These are phyloP conservation scores for Cyclotella sp. DNA, from an alignment of 108 stramenopile species.

Conservation along the genomic window DNA sequence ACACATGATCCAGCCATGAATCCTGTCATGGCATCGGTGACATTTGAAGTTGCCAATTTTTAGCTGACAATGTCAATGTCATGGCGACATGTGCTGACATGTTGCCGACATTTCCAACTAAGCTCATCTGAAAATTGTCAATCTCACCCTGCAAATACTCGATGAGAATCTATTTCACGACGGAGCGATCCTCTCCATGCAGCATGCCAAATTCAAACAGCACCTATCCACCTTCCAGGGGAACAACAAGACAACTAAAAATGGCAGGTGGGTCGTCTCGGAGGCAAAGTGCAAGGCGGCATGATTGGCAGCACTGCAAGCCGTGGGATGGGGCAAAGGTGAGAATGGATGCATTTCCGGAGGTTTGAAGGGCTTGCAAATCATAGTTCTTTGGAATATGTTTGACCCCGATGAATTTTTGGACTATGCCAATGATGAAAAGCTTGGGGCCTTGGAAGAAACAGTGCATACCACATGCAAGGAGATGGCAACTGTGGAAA, in stretches of 20 bases:
- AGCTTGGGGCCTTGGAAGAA: conserved; percentile 62
- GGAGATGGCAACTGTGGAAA: conserved; percentile 84
- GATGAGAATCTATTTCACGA: conserved; percentile 75
- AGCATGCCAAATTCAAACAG: conserved; percentile 77
- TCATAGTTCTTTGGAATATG: conserved; percentile 92
- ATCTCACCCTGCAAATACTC: conserved; percentile 89
- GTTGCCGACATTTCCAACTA: too few relatives aligned
- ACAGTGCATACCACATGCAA: conserved; percentile 68
- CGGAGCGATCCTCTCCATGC: conserved; percentile 52
- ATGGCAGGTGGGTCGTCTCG: conserved; percentile 46
- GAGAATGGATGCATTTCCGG: conserved; percentile 85
- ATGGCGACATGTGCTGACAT: too few relatives aligned
- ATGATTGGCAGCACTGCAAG: conserved; percentile 75
- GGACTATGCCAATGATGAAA: conserved; percentile 44
- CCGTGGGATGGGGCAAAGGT: conserved; percentile 85
- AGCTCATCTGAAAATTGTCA: conserved; percentile 92
- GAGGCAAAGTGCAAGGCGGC: conserved; percentile 82
- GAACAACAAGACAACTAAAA: conserved; percentile 8
- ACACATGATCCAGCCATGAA: too few relatives aligned
- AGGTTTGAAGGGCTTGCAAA: conserved; percentile 90
- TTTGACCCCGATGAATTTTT: conserved; percentile 68
- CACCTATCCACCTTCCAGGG: conserved; percentile 47
- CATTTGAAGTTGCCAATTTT: too few relatives aligned
- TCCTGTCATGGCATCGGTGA: too few relatives aligned
- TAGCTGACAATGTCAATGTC: too few relatives aligned